These are phyloP conservation scores for Stemphylium beticola DNA, from an alignment of 2,329 filamentous ascomycete species.

Conservation along the genomic window DNA sequence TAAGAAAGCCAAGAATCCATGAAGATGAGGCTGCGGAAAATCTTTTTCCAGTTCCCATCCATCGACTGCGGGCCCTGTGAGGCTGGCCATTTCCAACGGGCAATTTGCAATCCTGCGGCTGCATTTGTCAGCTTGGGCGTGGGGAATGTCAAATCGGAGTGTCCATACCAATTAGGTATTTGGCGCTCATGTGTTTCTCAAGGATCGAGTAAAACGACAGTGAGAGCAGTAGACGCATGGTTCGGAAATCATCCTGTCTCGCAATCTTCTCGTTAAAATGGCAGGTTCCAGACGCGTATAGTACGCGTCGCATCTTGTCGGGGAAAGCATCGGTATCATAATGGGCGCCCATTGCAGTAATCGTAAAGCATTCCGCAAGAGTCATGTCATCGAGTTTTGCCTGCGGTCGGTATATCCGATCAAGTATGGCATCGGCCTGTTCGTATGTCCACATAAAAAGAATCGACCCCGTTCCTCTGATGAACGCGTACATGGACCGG, in stretches of 20 bases:
- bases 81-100: constrained; percentile 38
- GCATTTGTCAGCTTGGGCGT: constrained; percentile 6
- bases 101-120: constrained; percentile 48
- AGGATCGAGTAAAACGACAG: constrained; percentile 47
- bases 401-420: constrained; percentile 43
- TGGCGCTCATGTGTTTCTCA: constrained; percentile 49
- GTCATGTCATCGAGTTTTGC: constrained; percentile 39
- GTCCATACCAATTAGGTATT: constrained; percentile 45
- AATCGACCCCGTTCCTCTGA: constrained; percentile 45
- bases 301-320: constrained; percentile 35
- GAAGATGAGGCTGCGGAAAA: constrained; percentile 47
- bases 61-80: constrained; percentile 5
- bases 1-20: constrained; percentile 50
- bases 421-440: constrained; percentile 42
- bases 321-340: constrained; percentile 47
- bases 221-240: constrained; percentile 45
- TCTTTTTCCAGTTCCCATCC: constrained; percentile 32
- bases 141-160: neutral
- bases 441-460: constrained; percentile 44
- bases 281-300: constrained; percentile 44
- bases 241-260: constrained; percentile 38
- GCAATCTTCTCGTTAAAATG: constrained; percentile 43
- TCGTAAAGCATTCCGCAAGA: constrained; percentile 44
- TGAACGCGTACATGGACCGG: constrained; percentile 44
- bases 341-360: constrained; percentile 47